Conservation (phyloP, 129 eudicot genomes). For the Arctium minus region DNA sequence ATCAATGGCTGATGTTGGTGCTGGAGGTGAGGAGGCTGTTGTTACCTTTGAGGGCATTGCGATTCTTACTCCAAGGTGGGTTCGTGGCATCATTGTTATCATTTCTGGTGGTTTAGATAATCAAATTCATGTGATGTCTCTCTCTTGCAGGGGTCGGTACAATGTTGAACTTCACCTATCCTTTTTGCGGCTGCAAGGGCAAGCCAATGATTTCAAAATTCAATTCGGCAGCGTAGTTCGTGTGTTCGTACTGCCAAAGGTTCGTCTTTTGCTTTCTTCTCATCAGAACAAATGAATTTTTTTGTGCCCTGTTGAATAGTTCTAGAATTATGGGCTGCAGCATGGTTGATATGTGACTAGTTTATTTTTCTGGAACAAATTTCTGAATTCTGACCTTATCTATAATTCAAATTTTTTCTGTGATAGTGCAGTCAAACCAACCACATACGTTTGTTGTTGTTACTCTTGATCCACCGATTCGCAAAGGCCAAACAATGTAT, state of each 20-base stretch:
- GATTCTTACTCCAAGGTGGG: conserved; percentile 91
- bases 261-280: conserved; percentile 21
- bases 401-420: not conserved
- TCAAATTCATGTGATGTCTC: conserved; percentile 1
- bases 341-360: conserved; percentile 2
- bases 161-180: conserved; percentile 88
- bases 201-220: conserved; percentile 95
- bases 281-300: not conserved
- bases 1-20: conserved; percentile 89
- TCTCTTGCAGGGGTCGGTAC: conserved; percentile 72
- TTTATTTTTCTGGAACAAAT: not conserved
- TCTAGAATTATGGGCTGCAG: not conserved
- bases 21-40: conserved; percentile 93
- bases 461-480: conserved; percentile 96
- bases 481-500: conserved; percentile 94
- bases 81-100: conserved; percentile 12
- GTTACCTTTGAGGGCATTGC: conserved; percentile 94
- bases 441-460: conserved; percentile 91
- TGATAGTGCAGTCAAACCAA: conserved; percentile 72
- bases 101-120: not conserved
- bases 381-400: not conserved
- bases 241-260: conserved; percentile 87
- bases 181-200: conserved; percentile 91
- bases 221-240: conserved; percentile 96
- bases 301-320: not conserved